Evolutionary conservation across 1,284 basidiomycete genomes (phyloP).

Genomic region (Moniliella sp.): DNA sequence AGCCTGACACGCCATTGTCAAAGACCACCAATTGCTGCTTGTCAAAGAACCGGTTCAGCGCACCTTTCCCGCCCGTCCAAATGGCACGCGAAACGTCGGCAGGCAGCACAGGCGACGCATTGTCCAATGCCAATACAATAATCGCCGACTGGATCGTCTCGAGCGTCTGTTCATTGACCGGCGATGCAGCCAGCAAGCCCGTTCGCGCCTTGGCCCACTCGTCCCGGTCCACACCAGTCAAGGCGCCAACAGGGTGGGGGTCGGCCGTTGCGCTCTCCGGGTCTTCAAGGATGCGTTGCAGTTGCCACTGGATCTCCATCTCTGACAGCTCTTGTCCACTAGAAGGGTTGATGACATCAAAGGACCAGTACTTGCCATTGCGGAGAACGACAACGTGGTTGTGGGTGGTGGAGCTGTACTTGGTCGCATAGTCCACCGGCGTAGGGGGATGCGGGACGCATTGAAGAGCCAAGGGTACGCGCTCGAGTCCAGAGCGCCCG

Average conservation of each 20-base stretch:
- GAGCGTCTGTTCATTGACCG: slow-evolving; percentile 46
- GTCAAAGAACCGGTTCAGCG: slow-evolving; percentile 82
- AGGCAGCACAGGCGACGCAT: no score
- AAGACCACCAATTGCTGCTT: slow-evolving; percentile 56
- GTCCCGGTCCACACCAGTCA: slow-evolving; percentile 75
- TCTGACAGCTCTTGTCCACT: no score
- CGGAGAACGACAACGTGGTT: slow-evolving; percentile 75
- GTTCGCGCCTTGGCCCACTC: slow-evolving; percentile 55
- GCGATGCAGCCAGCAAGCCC: slow-evolving; percentile 44
- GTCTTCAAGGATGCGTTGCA: slow-evolving; percentile 53
- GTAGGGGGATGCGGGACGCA: slow-evolving; percentile 62
- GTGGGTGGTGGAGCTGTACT: slow-evolving; percentile 54
- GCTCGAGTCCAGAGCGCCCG: slow-evolving; percentile 65
- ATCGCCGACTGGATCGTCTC: slow-evolving; percentile 72
- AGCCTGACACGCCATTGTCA: slow-evolving; percentile 78
- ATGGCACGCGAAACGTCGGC: slow-evolving; percentile 41
- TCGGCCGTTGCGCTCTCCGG: slow-evolving; percentile 43
- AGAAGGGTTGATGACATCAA: slow-evolving; percentile 40
- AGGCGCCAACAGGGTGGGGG: slow-evolving; percentile 48
- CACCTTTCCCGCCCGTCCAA: slow-evolving; percentile 85
- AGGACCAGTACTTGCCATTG: slow-evolving; percentile 73
- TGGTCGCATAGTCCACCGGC: slow-evolving; percentile 59
- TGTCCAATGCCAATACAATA: slow-evolving; percentile 67
- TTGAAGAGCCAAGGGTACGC: slow-evolving; percentile 99
- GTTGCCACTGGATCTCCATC: no score